phyloP scores from a whole-genome alignment of 495 filamentous ascomycete species.

The Trichoderma parareesei region DNA sequence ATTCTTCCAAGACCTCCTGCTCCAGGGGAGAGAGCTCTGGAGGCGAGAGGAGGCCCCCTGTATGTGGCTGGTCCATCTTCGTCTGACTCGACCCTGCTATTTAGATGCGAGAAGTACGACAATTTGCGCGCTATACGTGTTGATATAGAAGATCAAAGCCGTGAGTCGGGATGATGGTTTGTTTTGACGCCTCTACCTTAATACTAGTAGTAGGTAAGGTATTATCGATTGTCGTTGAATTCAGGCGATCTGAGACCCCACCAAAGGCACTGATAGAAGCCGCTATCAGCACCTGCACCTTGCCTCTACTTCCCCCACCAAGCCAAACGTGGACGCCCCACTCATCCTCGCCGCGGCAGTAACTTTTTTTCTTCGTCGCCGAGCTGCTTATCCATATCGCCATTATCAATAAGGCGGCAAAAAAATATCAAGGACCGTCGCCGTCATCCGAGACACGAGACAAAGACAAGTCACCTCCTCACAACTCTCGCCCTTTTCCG shows the following conservation, averaged over 20 bases:
- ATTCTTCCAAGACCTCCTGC: slow-evolving; percentile 92
- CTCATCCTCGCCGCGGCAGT: slow-evolving; percentile 9
- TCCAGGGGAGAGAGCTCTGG: slow-evolving; percentile 67
- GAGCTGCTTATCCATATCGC: slow-evolving; percentile 10
- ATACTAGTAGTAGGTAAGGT: too few relatives aligned
- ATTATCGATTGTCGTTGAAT: too few relatives aligned
- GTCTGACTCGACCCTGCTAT: background rate
- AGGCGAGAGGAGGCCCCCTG: slow-evolving; percentile 22
- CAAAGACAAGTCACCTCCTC: too few relatives aligned
- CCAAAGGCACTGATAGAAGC: too few relatives aligned
- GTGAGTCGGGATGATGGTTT: too few relatives aligned
- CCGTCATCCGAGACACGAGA: background rate
- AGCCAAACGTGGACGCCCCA: background rate
- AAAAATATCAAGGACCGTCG: background rate
- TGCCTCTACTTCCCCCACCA: background rate
- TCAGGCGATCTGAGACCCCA: too few relatives aligned
- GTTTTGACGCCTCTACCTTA: too few relatives aligned
- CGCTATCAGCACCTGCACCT: too few relatives aligned
- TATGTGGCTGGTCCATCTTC: slow-evolving; percentile 7
- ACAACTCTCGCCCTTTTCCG: background rate
- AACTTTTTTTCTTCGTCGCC: slow-evolving; percentile 4
- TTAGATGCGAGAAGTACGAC: too few relatives aligned
- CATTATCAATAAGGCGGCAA: background rate
- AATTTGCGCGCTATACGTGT: too few relatives aligned
- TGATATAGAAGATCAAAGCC: too few relatives aligned